Evolutionary conservation across 306 rosid species (phyloP).

Genomic region (Lathyrus oleraceus): DNA sequence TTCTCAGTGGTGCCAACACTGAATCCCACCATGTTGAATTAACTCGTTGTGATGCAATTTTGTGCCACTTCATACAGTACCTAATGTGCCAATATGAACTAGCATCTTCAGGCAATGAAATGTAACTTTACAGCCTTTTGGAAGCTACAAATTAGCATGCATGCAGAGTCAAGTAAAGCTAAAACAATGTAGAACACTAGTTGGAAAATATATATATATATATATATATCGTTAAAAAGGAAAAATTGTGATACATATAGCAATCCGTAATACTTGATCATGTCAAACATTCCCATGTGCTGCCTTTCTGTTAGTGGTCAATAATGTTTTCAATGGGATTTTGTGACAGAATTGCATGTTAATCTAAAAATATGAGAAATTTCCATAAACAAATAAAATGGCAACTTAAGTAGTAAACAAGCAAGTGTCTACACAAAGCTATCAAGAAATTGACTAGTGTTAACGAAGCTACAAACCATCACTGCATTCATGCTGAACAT

Average conservation of each 20-base stretch:
- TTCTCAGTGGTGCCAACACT: conserved; percentile 80
- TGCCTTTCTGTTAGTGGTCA: conserved; percentile 16
- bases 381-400: conserved; percentile 22
- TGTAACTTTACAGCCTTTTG: conserved; percentile 6
- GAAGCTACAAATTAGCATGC: conserved; percentile 13
- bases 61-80: conserved; percentile 90
- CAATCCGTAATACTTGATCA: conserved; percentile 8
- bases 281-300: no score
- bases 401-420: conserved; percentile 18
- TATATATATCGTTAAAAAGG: neutral
- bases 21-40: conserved; percentile 83
- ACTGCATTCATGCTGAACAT: conserved; percentile 9
- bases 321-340: conserved; percentile 7
- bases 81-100: conserved; percentile 43
- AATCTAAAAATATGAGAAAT: conserved; percentile 14
- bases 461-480: conserved; percentile 14
- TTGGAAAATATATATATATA: neutral
- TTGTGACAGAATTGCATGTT: neutral
- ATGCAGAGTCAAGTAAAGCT: neutral
- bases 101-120: conserved; percentile 39
- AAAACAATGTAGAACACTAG: neutral
- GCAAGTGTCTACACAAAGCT: conserved; percentile 18
- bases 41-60: conserved; percentile 75
- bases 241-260: neutral
- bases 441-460: conserved; percentile 11